Conservation (phyloP, 2,329 filamentous ascomycete species). For the Tolypocladium album region DNA sequence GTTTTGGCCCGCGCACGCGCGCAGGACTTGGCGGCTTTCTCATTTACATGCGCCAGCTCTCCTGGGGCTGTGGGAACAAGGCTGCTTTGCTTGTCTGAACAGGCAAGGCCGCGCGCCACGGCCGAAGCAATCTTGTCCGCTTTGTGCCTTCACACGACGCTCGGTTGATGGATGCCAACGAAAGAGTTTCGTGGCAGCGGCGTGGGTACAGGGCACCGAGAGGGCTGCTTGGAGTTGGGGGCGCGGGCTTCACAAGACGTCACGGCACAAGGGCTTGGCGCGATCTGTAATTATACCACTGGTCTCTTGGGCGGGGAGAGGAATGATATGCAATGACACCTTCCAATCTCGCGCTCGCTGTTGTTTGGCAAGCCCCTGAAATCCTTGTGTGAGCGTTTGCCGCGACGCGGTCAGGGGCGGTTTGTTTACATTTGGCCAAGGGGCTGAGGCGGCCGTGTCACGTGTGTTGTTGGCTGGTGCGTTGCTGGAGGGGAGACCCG, state of each 20-base stretch:
- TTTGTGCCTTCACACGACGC: not conserved
- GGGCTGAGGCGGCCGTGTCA: not conserved
- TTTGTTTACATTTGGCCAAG: not conserved
- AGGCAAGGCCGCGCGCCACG: not conserved
- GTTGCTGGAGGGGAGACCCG: not conserved
- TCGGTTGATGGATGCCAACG: not conserved
- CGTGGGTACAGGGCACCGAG: not conserved
- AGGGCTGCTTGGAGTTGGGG: not conserved
- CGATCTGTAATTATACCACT: constrained; percentile 8
- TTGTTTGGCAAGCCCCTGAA: not conserved
- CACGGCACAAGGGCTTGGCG: not conserved
- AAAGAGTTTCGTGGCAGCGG: not conserved
- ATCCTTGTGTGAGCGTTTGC: not conserved
- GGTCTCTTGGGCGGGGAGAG: not conserved
- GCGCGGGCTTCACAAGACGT: constrained; percentile 1
- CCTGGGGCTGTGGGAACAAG: not conserved
- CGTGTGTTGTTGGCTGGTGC: not conserved
- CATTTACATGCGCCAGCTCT: constrained; percentile 4
- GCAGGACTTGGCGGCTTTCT: constrained; percentile 7
- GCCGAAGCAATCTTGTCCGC: not conserved
- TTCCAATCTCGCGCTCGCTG: not conserved
- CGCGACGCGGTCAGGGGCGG: not conserved
- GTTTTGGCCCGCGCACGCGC: constrained; percentile 9
- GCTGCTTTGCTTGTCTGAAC: not conserved
- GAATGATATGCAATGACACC: constrained; percentile 4